phyloP scores from a whole-genome alignment of 1,284 basidiomycete species.

The Cystobasidiaceae sp. region DNA sequence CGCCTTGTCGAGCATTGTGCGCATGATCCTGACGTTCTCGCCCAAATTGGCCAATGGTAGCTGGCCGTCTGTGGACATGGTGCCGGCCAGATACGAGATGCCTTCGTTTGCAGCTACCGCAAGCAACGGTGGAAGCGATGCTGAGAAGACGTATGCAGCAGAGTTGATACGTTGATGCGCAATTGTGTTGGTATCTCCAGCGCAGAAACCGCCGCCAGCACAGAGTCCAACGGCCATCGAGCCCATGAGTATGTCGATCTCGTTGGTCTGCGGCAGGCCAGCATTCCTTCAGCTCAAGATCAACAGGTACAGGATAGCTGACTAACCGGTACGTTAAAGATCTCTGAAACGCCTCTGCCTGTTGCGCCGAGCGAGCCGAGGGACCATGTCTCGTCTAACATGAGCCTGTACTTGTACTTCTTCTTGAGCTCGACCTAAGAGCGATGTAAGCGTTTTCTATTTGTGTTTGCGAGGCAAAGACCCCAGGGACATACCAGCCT shows the following conservation, averaged over 20 bases:
- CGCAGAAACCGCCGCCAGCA: slow-evolving; percentile 90
- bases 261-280: slow-evolving; percentile 46
- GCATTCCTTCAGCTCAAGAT: not conserved
- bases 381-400: slow-evolving; percentile 89
- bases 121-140: slow-evolving; percentile 84
- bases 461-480: not conserved
- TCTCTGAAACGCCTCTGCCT: slow-evolving; percentile 88
- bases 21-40: slow-evolving; percentile 72
- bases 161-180: slow-evolving; percentile 98
- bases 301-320: no score
- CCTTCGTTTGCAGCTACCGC: slow-evolving; percentile 80
- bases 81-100: slow-evolving; percentile 61
- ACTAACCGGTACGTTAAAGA: slow-evolving; percentile 80
- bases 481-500: slow-evolving; percentile 64
- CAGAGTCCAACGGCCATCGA: slow-evolving; percentile 80
- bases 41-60: slow-evolving; percentile 60
- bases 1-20: slow-evolving; percentile 66
- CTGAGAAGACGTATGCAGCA: slow-evolving; percentile 91
- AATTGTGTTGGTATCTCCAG: slow-evolving; percentile 74
- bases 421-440: slow-evolving; percentile 81
- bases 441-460: not conserved
- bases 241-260: slow-evolving; percentile 59
- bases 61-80: slow-evolving; percentile 34
- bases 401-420: slow-evolving; percentile 92
- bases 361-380: slow-evolving; percentile 89